These are phyloP conservation scores for Hirsutella thompsonii DNA, from an alignment of 2,329 filamentous ascomycete genomes.

Conservation along the genomic window DNA sequence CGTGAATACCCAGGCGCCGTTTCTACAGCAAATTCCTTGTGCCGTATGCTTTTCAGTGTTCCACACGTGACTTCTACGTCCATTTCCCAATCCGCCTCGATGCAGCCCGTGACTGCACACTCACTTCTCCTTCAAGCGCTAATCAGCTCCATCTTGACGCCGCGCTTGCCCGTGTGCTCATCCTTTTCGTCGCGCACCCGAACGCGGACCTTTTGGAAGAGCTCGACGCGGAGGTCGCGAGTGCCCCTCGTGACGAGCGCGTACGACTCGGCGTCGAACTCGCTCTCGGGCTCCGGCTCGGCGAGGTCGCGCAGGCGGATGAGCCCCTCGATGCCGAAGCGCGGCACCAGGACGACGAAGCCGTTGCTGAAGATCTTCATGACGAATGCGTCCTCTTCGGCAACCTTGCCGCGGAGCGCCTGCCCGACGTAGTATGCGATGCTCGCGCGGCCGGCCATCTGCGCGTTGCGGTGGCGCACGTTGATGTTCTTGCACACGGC, in stretches of 20 bases:
- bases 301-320: constrained; percentile 78
- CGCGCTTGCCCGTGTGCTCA: constrained; percentile 89
- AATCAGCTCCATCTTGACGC: constrained; percentile 63
- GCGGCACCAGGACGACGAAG: constrained; percentile 88
- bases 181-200: constrained; percentile 88
- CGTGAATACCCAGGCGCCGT: too few species aligned
- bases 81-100: too few species aligned
- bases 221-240: constrained; percentile 50
- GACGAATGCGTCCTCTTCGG: constrained; percentile 84
- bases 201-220: constrained; percentile 88
- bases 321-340: constrained; percentile 89
- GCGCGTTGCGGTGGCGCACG: constrained; percentile 89
- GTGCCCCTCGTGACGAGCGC: constrained; percentile 49
- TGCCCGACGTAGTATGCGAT: constrained; percentile 98
- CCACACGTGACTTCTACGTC: too few species aligned
- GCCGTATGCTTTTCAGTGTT: too few species aligned
- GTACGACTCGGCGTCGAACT: constrained; percentile 80
- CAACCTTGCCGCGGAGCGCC: constrained; percentile 65
- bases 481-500: constrained; percentile 98
- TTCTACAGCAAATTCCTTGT: too few species aligned
- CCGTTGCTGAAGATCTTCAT: constrained; percentile 98
- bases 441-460: constrained; percentile 84
- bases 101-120: too few species aligned
- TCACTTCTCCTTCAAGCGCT: constrained; percentile 8
- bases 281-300: constrained; percentile 63